Evolutionary conservation across 2,329 filamentous ascomycete species (phyloP).

Genomic region (Emergomyces africanus): DNA sequence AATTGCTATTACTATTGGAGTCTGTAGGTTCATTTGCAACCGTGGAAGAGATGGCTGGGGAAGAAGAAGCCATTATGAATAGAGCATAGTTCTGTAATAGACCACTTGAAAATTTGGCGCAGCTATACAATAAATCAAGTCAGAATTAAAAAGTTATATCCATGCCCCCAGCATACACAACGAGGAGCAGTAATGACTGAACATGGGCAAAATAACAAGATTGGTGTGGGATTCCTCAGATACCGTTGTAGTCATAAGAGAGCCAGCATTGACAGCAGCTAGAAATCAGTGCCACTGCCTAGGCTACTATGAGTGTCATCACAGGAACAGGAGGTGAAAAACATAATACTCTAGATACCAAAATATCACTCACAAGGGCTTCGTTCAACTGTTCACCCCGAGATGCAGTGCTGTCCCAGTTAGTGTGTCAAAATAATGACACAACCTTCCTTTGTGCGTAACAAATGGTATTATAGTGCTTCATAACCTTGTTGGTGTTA

Average conservation of each 20-base stretch:
- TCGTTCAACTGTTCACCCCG: conserved; percentile 11
- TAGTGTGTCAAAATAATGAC: background rate
- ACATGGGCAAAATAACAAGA: background rate
- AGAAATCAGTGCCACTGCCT: conserved; percentile 41
- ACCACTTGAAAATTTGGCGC: background rate
- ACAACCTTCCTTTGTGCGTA: background rate
- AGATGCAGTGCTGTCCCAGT: background rate
- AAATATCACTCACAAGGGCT: conserved; percentile 2
- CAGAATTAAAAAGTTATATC: background rate
- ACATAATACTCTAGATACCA: conserved; percentile 8
- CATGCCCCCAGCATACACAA: background rate
- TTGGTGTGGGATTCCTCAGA: conserved; percentile 51
- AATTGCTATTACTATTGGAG: conserved; percentile 10
- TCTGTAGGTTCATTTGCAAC: conserved; percentile 7
- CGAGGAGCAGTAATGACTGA: background rate
- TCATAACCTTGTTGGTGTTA: background rate
- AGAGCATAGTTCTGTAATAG: conserved; percentile 11
- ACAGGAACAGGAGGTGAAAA: conserved; percentile 19
- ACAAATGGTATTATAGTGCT: background rate
- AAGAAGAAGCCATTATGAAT: conserved; percentile 18
- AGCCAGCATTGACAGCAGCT: conserved; percentile 38
- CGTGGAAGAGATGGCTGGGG: conserved; percentile 10
- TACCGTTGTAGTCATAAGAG: conserved; percentile 90
- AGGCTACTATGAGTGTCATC: conserved; percentile 35
- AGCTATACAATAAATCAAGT: background rate